Evolutionary conservation across 129 eudicot species (phyloP).

Genomic region (Cynara cardunculus): DNA sequence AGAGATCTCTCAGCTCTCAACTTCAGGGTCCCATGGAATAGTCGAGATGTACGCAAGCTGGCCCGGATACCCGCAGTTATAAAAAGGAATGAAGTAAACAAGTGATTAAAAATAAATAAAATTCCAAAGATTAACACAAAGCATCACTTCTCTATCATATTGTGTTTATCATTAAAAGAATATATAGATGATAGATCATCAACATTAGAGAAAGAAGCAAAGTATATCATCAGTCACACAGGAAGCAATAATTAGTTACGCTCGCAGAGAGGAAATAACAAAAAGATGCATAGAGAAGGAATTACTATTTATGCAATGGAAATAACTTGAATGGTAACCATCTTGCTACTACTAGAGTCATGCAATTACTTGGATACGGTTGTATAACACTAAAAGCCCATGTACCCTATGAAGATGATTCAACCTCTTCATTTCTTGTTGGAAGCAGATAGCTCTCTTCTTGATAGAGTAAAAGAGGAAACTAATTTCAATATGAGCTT

Average conservation of each 20-base stretch:
- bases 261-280: neutral
- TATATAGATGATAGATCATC: neutral
- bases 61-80: too few relatives aligned
- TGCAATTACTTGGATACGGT: neutral
- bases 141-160: neutral
- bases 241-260: neutral
- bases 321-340: neutral
- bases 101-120: too few relatives aligned
- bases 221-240: neutral
- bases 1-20: too few relatives aligned
- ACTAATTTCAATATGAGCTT: neutral
- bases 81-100: too few relatives aligned
- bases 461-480: neutral
- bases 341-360: neutral
- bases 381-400: neutral
- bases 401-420: neutral
- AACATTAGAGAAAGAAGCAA: too few relatives aligned
- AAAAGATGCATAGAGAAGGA: neutral
- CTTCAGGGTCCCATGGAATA: too few relatives aligned
- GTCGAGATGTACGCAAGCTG: too few relatives aligned
- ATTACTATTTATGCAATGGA: neutral
- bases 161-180: neutral
- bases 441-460: neutral
- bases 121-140: neutral
- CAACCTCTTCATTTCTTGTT: neutral